Conservation (phyloP, 192 early-diverging fungal genomes). For the Coemansia sp. region DNA sequence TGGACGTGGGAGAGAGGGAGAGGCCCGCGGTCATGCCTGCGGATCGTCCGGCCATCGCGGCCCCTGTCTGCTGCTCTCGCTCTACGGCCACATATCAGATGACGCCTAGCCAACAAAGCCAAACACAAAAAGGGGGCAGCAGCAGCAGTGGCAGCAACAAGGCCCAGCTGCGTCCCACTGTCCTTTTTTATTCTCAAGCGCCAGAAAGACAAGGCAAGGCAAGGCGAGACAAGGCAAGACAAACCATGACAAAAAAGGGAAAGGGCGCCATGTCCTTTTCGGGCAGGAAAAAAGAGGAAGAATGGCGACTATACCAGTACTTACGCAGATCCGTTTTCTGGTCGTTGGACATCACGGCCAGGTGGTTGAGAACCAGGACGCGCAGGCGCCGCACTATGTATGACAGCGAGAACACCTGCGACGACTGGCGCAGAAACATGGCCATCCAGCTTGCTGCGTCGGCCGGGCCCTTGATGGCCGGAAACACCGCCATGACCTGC, state of each 20-base stretch:
- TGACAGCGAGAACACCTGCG: constrained; percentile 41
- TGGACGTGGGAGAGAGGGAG: neutral
- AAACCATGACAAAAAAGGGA: no score
- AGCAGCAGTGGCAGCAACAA: no score
- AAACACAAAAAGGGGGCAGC: neutral
- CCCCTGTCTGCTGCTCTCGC: neutral
- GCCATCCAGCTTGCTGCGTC: constrained; percentile 48
- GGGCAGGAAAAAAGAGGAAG: neutral
- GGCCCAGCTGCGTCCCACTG: neutral
- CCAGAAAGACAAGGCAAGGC: no score
- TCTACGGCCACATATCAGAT: constrained; percentile 1
- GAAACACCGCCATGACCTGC: constrained; percentile 49
- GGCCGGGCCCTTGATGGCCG: constrained; percentile 48
- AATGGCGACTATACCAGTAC: constrained; percentile 13
- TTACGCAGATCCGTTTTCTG: constrained; percentile 48
- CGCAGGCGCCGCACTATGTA: constrained; percentile 43
- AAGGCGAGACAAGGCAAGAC: no score
- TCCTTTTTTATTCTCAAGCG: neutral
- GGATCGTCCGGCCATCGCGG: constrained; percentile 4
- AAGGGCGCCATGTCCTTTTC: no score
- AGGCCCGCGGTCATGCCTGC: constrained; percentile 1
- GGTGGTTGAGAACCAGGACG: constrained; percentile 50
- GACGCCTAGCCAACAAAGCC: constrained; percentile 3
- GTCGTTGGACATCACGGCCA: constrained; percentile 35
- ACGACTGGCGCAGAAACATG: constrained; percentile 50